Evolutionary conservation across 331 rosid genomes (phyloP).

Genomic region (Prunus yedoensis): DNA sequence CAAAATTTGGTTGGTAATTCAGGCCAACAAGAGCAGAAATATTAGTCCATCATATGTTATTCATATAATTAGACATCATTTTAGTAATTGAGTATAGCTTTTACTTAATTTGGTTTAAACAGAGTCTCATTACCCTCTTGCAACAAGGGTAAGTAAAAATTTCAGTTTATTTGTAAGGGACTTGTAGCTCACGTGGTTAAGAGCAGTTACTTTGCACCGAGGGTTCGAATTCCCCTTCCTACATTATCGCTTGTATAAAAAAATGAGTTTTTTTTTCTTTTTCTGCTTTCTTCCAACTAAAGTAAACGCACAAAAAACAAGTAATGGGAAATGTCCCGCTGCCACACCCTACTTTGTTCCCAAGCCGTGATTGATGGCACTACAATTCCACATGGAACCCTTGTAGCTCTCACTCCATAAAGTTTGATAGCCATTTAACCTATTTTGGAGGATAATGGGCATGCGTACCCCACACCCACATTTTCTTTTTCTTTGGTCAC

Average conservation of each 20-base stretch:
- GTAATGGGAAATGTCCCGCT: conserved; percentile 27
- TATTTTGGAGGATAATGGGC: conserved; percentile 54
- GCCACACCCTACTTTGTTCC: conserved; percentile 20
- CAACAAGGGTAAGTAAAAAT: background rate
- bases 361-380: conserved; percentile 69
- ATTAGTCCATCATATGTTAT: conserved; percentile 26
- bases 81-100: conserved; percentile 23
- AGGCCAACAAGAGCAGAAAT: conserved; percentile 21
- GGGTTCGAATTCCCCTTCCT: too few relatives aligned
- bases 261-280: background rate
- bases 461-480: conserved; percentile 46
- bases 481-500: conserved; percentile 48
- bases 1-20: conserved; percentile 12
- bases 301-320: conserved; percentile 33
- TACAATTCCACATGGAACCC: conserved; percentile 41
- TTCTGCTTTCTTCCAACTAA: conserved; percentile 28
- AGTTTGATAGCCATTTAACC: conserved; percentile 17
- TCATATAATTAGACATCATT: conserved; percentile 24
- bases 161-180: too few relatives aligned
- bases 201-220: too few relatives aligned
- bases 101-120: conserved; percentile 24
- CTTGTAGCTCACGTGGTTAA: too few relatives aligned
- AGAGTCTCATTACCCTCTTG: conserved; percentile 3
- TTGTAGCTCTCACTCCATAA: conserved; percentile 32
- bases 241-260: too few relatives aligned